These are phyloP conservation scores for Galerina marginata DNA, from an alignment of 768 basidiomycete species.

Conservation along the genomic window DNA sequence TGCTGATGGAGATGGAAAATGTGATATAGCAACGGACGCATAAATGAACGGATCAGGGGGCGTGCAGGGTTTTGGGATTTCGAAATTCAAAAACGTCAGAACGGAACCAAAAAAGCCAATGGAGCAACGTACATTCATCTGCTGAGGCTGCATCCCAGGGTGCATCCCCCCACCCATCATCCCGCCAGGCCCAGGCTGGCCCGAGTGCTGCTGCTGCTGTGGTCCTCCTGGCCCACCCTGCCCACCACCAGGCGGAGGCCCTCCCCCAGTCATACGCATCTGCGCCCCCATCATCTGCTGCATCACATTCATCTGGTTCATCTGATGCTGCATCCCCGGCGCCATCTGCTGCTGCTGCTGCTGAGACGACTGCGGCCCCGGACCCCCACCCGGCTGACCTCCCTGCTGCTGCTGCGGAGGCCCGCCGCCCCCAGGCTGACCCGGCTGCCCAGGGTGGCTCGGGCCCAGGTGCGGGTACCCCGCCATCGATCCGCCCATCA, in stretches of 20 bases:
- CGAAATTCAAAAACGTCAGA: no score
- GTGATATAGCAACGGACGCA: no score
- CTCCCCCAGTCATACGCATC: neutral
- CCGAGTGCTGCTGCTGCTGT: neutral
- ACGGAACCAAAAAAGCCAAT: neutral
- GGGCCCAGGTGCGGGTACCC: conserved; percentile 3
- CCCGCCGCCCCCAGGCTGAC: neutral
- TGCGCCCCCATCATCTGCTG: neutral
- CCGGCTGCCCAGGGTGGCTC: conserved; percentile 1
- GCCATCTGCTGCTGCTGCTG: conserved; percentile 11
- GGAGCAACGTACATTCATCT: conserved; percentile 7
- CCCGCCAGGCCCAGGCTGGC: conserved; percentile 8
- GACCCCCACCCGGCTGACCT: conserved; percentile 3
- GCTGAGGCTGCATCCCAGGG: conserved; percentile 10
- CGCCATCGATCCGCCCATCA: neutral
- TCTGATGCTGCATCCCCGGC: neutral
- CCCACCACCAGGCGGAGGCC: neutral
- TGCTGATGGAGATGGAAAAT: no score
- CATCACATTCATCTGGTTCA: conserved; percentile 7
- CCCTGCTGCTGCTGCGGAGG: neutral
- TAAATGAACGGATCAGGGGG: no score
- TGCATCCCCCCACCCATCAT: conserved; percentile 13
- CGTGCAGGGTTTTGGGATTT: no score
- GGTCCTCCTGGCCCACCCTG: neutral
- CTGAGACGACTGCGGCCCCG: neutral